Conservation (phyloP, 768 basidiomycete species). For the Naganishia onofrii region DNA sequence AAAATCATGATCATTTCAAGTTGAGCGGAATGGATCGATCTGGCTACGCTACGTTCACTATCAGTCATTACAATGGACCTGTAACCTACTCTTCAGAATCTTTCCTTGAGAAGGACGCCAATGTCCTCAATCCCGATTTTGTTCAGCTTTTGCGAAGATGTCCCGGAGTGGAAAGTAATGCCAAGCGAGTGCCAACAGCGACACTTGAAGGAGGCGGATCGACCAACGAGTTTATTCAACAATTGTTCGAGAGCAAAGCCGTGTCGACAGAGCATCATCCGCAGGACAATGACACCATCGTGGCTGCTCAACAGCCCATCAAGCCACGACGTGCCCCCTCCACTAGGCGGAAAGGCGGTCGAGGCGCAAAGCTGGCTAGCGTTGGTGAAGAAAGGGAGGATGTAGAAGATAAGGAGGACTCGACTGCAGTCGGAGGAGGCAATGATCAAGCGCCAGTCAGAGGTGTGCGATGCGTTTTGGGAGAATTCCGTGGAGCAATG, state of each 20-base stretch:
- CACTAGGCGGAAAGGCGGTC: constrained; percentile 60
- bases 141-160: constrained; percentile 77
- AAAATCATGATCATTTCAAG: constrained; percentile 89
- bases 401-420: constrained; percentile 36
- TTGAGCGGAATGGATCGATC: constrained; percentile 69
- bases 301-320: constrained; percentile 85
- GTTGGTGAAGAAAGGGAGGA: constrained; percentile 47
- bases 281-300: constrained; percentile 88
- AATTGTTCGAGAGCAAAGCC: constrained; percentile 79
- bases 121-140: constrained; percentile 88
- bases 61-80: constrained; percentile 86
- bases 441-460: constrained; percentile 41
- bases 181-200: constrained; percentile 46
- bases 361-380: constrained; percentile 36
- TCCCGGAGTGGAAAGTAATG: constrained; percentile 37
- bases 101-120: constrained; percentile 84
- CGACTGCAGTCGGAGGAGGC: constrained; percentile 38
- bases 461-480: constrained; percentile 69
- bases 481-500: constrained; percentile 80
- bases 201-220: constrained; percentile 70
- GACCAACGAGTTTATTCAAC: constrained; percentile 84
- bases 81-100: constrained; percentile 87
- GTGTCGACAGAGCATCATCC: constrained; percentile 92
- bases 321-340: constrained; percentile 94
- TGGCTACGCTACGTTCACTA: constrained; percentile 80